These are phyloP conservation scores for Byssochlamys sp. DNA, from an alignment of 2,329 filamentous ascomycete species.

Conservation along the genomic window DNA sequence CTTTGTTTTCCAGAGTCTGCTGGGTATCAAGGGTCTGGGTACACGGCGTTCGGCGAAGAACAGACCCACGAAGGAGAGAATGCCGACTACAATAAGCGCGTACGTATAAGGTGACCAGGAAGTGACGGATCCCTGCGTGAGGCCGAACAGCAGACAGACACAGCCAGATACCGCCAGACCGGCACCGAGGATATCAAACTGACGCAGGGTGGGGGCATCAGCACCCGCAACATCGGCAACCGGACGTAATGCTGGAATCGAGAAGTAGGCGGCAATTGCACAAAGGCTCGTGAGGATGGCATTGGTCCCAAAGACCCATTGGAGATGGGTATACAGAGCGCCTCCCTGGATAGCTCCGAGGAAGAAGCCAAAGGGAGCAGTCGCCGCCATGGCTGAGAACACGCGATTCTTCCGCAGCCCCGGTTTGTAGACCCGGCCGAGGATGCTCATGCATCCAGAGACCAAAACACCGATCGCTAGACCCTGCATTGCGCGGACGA, in stretches of 20 bases:
- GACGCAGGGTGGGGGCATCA: conserved; percentile 13
- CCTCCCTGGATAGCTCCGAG: conserved; percentile 37
- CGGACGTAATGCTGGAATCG: conserved; percentile 30
- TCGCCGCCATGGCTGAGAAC: conserved; percentile 41
- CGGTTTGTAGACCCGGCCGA: conserved; percentile 38
- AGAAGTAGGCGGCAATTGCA: conserved; percentile 28
- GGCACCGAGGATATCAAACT: conserved; percentile 29
- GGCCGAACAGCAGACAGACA: conserved; percentile 48
- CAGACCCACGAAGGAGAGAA: conserved; percentile 38
- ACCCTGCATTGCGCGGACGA: conserved; percentile 35
- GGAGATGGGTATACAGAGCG: conserved; percentile 28
- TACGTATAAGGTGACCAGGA: conserved; percentile 44
- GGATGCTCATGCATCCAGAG: conserved; percentile 41
- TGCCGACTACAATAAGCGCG: conserved; percentile 37
- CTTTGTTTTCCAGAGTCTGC: conserved; percentile 32
- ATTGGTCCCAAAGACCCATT: conserved; percentile 38
- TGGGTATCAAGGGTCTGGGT: neutral
- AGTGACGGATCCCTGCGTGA: conserved; percentile 44
- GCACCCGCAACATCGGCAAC: conserved; percentile 19
- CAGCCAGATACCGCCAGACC: conserved; percentile 41
- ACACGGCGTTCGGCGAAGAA: conserved; percentile 33
- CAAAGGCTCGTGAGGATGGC: conserved; percentile 31
- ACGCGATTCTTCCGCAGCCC: conserved; percentile 40
- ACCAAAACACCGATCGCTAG: conserved; percentile 42
- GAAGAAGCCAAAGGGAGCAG: conserved; percentile 37